These are phyloP conservation scores for Cutaneotrichosporon spelunceum DNA, from an alignment of 1,284 basidiomycete species.

Conservation along the genomic window DNA sequence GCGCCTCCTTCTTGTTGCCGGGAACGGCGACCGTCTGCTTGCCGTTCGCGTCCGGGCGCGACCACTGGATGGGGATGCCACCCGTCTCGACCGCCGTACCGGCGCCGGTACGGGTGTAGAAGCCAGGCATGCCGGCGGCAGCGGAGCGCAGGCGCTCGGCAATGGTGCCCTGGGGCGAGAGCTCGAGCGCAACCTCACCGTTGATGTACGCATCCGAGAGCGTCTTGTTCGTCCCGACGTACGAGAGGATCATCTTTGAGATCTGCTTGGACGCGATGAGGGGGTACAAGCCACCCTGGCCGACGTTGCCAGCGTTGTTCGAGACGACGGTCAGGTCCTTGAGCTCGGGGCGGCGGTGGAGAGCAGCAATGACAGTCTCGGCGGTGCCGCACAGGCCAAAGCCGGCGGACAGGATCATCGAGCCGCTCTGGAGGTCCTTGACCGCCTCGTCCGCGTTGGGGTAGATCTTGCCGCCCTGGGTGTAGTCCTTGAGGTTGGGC, in stretches of 20 bases:
- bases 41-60: slow-evolving; percentile 34
- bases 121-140: slow-evolving; percentile 91
- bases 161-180: slow-evolving; percentile 88
- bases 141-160: slow-evolving; percentile 87
- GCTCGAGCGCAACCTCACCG: slow-evolving; percentile 77
- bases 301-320: slow-evolving; percentile 78
- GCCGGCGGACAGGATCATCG: slow-evolving; percentile 73
- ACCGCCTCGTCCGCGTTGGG: slow-evolving; percentile 73
- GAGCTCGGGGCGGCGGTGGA: slow-evolving; percentile 69
- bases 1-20: slow-evolving; percentile 73
- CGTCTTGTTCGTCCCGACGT: slow-evolving; percentile 64
- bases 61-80: slow-evolving; percentile 60
- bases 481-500: slow-evolving; percentile 31
- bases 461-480: slow-evolving; percentile 64
- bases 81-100: slow-evolving; percentile 69
- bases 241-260: slow-evolving; percentile 79
- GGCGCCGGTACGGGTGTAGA: slow-evolving; percentile 94
- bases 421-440: slow-evolving; percentile 73
- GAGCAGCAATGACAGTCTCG: slow-evolving; percentile 81
- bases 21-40: slow-evolving; percentile 58
- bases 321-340: slow-evolving; percentile 74
- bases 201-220: slow-evolving; percentile 65
- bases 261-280: slow-evolving; percentile 70
- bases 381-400: slow-evolving; percentile 52
- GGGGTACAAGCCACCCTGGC: slow-evolving; percentile 72